Evolutionary conservation across 768 basidiomycete species (phyloP).

Genomic region (Trametes cingulata): DNA sequence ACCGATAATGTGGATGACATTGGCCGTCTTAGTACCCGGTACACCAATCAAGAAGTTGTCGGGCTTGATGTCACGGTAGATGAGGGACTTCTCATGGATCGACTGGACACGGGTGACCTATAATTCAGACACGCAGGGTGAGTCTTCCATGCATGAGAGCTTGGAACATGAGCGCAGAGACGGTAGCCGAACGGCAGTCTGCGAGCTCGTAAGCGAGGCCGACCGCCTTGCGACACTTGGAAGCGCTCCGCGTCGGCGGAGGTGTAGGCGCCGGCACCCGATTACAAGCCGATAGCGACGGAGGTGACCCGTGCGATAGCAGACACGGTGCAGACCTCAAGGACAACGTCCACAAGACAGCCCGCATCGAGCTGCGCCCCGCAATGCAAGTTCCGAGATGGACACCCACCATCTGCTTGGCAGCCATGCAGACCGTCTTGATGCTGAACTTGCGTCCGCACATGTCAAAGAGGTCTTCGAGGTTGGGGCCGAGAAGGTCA

Average conservation of each 20-base stretch:
- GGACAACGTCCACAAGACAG: not conserved
- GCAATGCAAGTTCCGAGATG: not conserved
- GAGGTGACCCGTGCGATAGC: slow-evolving; percentile 1
- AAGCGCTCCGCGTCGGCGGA: slow-evolving; percentile 2
- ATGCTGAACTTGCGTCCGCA: slow-evolving; percentile 96
- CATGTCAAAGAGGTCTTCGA: slow-evolving; percentile 99
- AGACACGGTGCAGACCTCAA: slow-evolving; percentile 3
- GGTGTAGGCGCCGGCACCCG: slow-evolving; percentile 9
- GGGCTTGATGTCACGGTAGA: slow-evolving; percentile 98
- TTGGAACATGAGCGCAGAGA: no score
- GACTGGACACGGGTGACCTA: slow-evolving; percentile 96
- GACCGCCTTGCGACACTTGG: not conserved
- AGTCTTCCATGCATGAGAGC: not conserved
- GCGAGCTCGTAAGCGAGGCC: no score
- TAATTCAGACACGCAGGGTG: slow-evolving; percentile 7
- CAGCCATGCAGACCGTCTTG: slow-evolving; percentile 99
- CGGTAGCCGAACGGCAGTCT: not conserved
- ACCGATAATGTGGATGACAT: slow-evolving; percentile 87
- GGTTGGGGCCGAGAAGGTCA: slow-evolving; percentile 94
- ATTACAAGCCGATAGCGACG: slow-evolving; percentile 2
- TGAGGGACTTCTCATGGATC: slow-evolving; percentile 97
- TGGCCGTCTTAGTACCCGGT: slow-evolving; percentile 86
- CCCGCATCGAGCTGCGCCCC: not conserved
- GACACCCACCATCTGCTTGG: slow-evolving; percentile 91
- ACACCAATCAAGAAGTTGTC: slow-evolving; percentile 99